phyloP scores from a whole-genome alignment of 495 filamentous ascomycete genomes.

The Apodospora peruviana region DNA sequence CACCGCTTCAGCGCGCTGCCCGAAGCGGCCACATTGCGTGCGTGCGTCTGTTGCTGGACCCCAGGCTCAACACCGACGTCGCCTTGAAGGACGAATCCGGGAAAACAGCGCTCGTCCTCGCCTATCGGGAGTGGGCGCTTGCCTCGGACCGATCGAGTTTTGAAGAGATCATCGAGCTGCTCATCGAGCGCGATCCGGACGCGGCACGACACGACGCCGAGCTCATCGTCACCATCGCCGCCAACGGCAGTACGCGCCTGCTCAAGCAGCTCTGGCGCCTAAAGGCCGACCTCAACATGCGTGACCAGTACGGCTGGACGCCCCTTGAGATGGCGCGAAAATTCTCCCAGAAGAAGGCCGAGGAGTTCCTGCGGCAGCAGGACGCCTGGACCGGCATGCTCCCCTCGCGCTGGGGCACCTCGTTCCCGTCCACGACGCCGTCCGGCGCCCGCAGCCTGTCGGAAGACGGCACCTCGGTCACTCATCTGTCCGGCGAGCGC shows the following conservation, averaged over 20 bases:
- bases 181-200: conserved; percentile 8
- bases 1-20: conserved; percentile 26
- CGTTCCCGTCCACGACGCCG: conserved; percentile 3
- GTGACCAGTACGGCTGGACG: conserved; percentile 22
- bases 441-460: conserved; percentile 1
- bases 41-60: conserved; percentile 12
- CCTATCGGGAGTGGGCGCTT: conserved; percentile 21
- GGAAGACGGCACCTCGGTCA: conserved; percentile 6
- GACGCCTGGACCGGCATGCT: conserved; percentile 15
- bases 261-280: conserved; percentile 11
- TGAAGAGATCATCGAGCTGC: conserved; percentile 13
- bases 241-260: conserved; percentile 13
- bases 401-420: conserved; percentile 10
- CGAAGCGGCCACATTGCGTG: conserved; percentile 12
- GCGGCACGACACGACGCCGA: conserved; percentile 12
- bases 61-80: conserved; percentile 4
- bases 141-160: conserved; percentile 1
- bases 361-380: conserved; percentile 15
- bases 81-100: conserved; percentile 4
- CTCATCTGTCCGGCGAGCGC: not conserved
- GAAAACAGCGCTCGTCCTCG: conserved; percentile 12
- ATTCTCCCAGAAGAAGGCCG: conserved; percentile 3
- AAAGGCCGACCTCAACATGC: conserved; percentile 12
- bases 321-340: conserved; percentile 17
- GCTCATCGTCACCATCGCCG: conserved; percentile 14